These are phyloP conservation scores for Xylariales sp. DNA, from an alignment of 2,329 filamentous ascomycete genomes.

Conservation along the genomic window DNA sequence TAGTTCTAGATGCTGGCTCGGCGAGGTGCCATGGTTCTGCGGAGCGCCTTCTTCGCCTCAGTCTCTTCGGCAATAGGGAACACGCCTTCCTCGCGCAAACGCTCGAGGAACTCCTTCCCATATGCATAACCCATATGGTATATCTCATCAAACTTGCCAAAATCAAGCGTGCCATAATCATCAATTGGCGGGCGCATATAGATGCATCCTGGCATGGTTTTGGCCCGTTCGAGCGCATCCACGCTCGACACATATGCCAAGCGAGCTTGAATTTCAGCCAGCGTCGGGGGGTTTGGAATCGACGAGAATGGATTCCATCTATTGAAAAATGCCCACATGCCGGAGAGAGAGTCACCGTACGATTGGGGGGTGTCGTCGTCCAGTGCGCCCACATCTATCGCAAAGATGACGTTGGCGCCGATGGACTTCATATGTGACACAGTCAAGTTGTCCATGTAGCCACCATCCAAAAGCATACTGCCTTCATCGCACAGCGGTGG, in stretches of 20 bases:
- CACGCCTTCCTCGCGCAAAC: slow-evolving; percentile 73
- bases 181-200: slow-evolving; percentile 98
- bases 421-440: slow-evolving; percentile 96
- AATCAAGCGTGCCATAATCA: slow-evolving; percentile 88
- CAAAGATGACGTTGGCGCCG: slow-evolving; percentile 91
- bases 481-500: slow-evolving; percentile 96
- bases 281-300: slow-evolving; percentile 85
- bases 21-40: slow-evolving; percentile 74
- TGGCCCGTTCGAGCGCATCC: slow-evolving; percentile 89
- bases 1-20: slow-evolving; percentile 70
- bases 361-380: slow-evolving; percentile 89
- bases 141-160: slow-evolving; percentile 97
- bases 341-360: slow-evolving; percentile 91
- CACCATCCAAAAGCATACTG: slow-evolving; percentile 92
- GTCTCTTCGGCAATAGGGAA: slow-evolving; percentile 67
- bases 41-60: slow-evolving; percentile 71
- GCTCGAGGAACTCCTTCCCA: slow-evolving; percentile 73
- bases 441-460: slow-evolving; percentile 95
- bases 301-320: slow-evolving; percentile 94
- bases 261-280: slow-evolving; percentile 92
- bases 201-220: slow-evolving; percentile 82
- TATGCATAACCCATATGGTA: slow-evolving; percentile 85
- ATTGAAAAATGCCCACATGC: slow-evolving; percentile 91
- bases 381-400: slow-evolving; percentile 86
- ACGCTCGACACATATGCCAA: slow-evolving; percentile 94